A percentile compares a stretch with the other conserved stretches of the same genome.
Evolutionary conservation across 306 rosid genomes (phyloP).

Genomic region (Glycine soja): DNA sequence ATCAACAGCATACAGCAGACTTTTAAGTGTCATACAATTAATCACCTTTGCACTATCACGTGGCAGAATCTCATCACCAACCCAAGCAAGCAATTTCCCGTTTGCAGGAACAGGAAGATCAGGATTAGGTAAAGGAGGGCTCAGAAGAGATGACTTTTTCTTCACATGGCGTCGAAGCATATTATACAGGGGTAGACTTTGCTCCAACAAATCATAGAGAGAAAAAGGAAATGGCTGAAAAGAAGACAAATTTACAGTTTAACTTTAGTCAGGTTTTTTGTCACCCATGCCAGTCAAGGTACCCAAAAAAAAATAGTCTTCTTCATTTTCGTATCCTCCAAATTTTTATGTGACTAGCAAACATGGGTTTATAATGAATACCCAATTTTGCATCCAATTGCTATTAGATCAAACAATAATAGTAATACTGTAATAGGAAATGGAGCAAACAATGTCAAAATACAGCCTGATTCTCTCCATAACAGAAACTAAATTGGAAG

Average conservation of each 20-base stretch:
- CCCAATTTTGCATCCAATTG: constrained; percentile 10
- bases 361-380: background rate
- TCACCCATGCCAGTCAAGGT: background rate
- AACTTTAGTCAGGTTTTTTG: constrained; percentile 1
- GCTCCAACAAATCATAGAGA: constrained; percentile 72
- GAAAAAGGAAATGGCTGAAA: constrained; percentile 75
- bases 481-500: constrained; percentile 15
- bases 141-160: constrained; percentile 59
- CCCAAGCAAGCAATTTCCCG: constrained; percentile 85
- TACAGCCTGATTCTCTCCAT: background rate
- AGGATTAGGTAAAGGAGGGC: constrained; percentile 69
- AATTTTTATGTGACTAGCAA: background rate
- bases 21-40: constrained; percentile 12
- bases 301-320: no score
- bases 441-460: constrained; percentile 1
- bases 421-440: background rate
- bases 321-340: background rate
- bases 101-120: constrained; percentile 88
- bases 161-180: constrained; percentile 68
- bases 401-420: background rate
- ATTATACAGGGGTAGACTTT: constrained; percentile 78
- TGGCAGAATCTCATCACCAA: constrained; percentile 80
- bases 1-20: background rate
- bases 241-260: constrained; percentile 31
- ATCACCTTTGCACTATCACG: constrained; percentile 87